Evolutionary conservation across 108 stramenopile genomes (phyloP), one percentile per base, ranked within the genome.

Genomic region (Skeletonema tropicum): DNA sequence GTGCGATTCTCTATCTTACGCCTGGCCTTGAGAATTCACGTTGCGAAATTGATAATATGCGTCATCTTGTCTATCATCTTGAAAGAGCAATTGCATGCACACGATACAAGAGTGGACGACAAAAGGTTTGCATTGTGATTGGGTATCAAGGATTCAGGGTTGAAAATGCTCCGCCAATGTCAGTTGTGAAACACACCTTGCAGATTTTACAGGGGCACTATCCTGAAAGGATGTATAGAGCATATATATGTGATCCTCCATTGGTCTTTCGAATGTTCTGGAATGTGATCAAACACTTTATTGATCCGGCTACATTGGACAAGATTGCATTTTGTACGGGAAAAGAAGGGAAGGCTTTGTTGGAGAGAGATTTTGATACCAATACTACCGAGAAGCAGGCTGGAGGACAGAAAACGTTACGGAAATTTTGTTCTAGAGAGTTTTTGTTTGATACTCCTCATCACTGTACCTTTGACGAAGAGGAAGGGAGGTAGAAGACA

Each of bases 121-220:
- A 88, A 60, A 96, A 96, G 75, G 82, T 96, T 15, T 90, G 82
- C 71, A 80, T 98, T 12, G 74, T 97, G 19, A 96, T 98, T 77
- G 96, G 96, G 45, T 97, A 93, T 68, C 85, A 86, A 42, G 91
- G 88, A 17, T 97, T 90, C 55, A 70, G 60, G 62, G 33, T 98
- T 17, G 29, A 76, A 10, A 85, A 97, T 80, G 80, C 95, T 0
- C 92, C 95, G 1, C 89, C 95, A 25, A 67, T 96, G 76, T 83
- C 82, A 46, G 92, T 95, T 12, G 83, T 70, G 35, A 87, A 79
- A 52, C 76, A 87, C 25, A 97, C 96, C 4, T 57, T 97, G 59
- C 68, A 84, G 70, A 97, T 98, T 33, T 67, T 98, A 21, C 96
- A 97, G 71, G 74, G 83, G 35, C 95, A 95, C 80, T 98, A 96